These are phyloP conservation scores for Ascochyta lentis DNA, from an alignment of 2,329 filamentous ascomycete species.

Conservation along the genomic window DNA sequence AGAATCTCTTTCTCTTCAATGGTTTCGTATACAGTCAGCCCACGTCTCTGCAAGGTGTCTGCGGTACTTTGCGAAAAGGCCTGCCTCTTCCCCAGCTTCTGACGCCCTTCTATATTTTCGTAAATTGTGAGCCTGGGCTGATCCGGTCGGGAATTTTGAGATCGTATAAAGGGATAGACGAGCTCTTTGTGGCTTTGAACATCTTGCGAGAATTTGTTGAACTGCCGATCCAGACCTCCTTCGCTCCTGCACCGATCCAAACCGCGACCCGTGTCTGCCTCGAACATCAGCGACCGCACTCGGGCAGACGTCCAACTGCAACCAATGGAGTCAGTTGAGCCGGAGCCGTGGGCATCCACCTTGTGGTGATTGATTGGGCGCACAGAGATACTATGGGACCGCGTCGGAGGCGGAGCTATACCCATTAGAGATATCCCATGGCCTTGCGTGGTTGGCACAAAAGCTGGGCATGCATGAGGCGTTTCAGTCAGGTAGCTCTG, in stretches of 20 bases:
- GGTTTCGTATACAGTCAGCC: conserved; percentile 6
- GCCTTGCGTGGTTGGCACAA: neutral
- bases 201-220: neutral
- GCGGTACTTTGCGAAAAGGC: neutral
- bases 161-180: conserved; percentile 7
- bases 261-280: neutral
- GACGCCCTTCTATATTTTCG: conserved; percentile 5
- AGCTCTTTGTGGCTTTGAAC: neutral
- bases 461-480: neutral
- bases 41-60: neutral
- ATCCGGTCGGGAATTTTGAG: conserved; percentile 1
- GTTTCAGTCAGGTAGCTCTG: neutral
- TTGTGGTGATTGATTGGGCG: neutral
- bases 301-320: neutral
- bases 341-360: neutral
- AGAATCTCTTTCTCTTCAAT: conserved; percentile 11
- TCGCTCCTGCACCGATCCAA: neutral
- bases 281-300: neutral
- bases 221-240: neutral
- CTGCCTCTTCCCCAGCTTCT: neutral
- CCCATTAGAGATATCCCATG: neutral
- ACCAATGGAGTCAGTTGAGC: neutral
- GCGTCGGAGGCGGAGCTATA: neutral
- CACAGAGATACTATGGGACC: neutral
- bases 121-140: conserved; percentile 11